phyloP scores from a whole-genome alignment of 305 asterid genomes.

The Fraxinus platypoda region DNA sequence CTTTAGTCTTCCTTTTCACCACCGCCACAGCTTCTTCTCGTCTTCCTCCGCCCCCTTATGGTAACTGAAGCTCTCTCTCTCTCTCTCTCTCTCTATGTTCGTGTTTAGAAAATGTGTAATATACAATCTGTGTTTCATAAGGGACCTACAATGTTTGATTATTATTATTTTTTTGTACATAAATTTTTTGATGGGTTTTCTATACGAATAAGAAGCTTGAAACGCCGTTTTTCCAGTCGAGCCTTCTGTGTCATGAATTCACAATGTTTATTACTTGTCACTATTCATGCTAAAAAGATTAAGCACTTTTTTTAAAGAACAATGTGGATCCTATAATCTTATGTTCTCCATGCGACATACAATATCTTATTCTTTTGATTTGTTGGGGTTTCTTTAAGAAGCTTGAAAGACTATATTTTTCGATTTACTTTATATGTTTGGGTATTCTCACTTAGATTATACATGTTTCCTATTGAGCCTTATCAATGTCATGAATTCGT shows the following conservation, averaged over 20 bases:
- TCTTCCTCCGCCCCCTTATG: slow-evolving; percentile 29
- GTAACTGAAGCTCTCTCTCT: slow-evolving; percentile 29
- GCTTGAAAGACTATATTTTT: neutral
- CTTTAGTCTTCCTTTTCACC: slow-evolving; percentile 43
- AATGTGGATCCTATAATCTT: neutral
- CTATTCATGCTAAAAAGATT: neutral
- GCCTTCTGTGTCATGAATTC: neutral
- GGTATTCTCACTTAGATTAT: neutral
- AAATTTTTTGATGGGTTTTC: neutral
- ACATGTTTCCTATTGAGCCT: neutral
- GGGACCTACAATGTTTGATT: neutral
- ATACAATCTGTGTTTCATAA: neutral
- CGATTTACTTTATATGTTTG: neutral
- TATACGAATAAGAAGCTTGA: neutral
- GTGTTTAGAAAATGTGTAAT: neutral
- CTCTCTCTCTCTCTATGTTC: neutral
- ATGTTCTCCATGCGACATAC: neutral
- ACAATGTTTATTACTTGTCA: neutral
- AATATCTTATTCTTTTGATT: neutral
- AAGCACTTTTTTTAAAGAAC: neutral
- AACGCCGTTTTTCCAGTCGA: neutral
- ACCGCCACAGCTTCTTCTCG: slow-evolving; percentile 31
- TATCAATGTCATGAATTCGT: neutral
- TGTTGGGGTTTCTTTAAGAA: neutral
- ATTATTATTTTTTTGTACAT: neutral